Percentiles rank a stretch among this genome's conserved stretches.
Evolutionary conservation across 1,284 basidiomycete genomes (phyloP).

Genomic region (Trichosporon sp.): DNA sequence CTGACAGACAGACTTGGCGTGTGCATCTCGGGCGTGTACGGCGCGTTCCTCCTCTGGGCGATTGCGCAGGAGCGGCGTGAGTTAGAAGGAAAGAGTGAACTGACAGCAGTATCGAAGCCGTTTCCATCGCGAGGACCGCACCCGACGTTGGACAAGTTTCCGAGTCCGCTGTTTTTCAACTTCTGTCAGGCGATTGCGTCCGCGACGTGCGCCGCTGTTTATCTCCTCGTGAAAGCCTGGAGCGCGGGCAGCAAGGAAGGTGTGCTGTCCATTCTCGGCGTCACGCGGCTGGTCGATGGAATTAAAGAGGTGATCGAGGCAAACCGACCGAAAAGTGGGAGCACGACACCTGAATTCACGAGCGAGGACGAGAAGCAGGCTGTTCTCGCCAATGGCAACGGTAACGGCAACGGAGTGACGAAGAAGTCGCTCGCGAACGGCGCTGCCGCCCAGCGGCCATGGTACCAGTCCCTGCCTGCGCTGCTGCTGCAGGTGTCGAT

Average conservation of each 20-base stretch:
- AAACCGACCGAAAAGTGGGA: slow-evolving; percentile 44
- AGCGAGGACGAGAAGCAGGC: not conserved
- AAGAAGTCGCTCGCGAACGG: slow-evolving; percentile 13
- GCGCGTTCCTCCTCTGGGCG: slow-evolving; percentile 70
- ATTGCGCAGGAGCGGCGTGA: slow-evolving; percentile 73
- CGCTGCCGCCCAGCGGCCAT: slow-evolving; percentile 40
- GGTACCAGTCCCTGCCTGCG: slow-evolving; percentile 47
- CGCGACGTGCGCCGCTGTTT: slow-evolving; percentile 73
- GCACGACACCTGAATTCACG: not conserved
- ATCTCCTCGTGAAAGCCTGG: slow-evolving; percentile 65
- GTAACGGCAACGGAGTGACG: not conserved
- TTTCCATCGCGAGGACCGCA: slow-evolving; percentile 66
- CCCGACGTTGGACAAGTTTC: slow-evolving; percentile 65
- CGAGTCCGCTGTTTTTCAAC: slow-evolving; percentile 82
- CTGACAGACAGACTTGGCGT: slow-evolving; percentile 44
- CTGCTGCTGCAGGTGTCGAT: slow-evolving; percentile 79
- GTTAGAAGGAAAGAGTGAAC: not conserved
- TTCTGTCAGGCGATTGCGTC: slow-evolving; percentile 83
- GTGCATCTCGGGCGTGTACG: slow-evolving; percentile 57
- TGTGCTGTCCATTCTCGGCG: slow-evolving; percentile 35
- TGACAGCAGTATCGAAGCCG: slow-evolving; percentile 71
- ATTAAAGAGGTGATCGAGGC: slow-evolving; percentile 20
- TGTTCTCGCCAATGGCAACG: not conserved
- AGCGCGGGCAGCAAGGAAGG: slow-evolving; percentile 26
- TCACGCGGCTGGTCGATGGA: slow-evolving; percentile 32